phyloP scores from a whole-genome alignment of 768 basidiomycete genomes.

The Ephemerocybe angulata region DNA sequence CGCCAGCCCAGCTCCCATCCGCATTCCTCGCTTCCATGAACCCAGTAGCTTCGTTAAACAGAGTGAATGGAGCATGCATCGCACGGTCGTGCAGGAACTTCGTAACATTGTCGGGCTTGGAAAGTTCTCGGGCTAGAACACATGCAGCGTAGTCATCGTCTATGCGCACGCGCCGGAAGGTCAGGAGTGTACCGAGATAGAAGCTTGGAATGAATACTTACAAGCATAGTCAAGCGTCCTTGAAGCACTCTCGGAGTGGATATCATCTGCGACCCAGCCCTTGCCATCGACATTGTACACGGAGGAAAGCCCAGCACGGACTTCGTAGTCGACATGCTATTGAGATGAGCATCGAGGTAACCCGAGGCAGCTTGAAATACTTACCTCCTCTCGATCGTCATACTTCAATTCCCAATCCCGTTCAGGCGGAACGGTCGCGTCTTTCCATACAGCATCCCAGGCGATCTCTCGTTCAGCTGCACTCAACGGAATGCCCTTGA shows the following conservation, averaged over 20 bases:
- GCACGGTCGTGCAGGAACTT: conserved; percentile 55
- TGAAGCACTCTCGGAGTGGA: conserved; percentile 77
- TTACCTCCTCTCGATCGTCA: conserved; percentile 67
- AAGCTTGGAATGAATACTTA: conserved; percentile 33
- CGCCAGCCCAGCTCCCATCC: conserved; percentile 70
- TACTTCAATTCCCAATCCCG: conserved; percentile 57
- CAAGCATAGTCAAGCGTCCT: conserved; percentile 79
- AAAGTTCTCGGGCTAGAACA: conserved; percentile 53
- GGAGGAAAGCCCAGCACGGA: conserved; percentile 69
- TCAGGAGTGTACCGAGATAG: background rate
- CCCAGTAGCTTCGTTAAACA: conserved; percentile 67
- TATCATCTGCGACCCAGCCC: conserved; percentile 76
- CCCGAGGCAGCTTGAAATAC: conserved; percentile 5
- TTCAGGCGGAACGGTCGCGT: conserved; percentile 60
- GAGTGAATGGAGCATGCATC: conserved; percentile 49
- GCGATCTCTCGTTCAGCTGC: conserved; percentile 63
- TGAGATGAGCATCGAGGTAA: background rate
- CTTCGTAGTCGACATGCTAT: conserved; percentile 75
- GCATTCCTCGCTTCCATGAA: conserved; percentile 81
- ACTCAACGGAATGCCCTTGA: conserved; percentile 49
- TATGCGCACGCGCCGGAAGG: conserved; percentile 26
- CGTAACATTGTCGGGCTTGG: conserved; percentile 44
- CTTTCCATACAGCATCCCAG: conserved; percentile 73
- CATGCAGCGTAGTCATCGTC: conserved; percentile 78
- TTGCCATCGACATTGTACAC: conserved; percentile 50